phyloP scores from a whole-genome alignment of 2,329 filamentous ascomycete genomes.

The Phyllosticta paracitricarpa region DNA sequence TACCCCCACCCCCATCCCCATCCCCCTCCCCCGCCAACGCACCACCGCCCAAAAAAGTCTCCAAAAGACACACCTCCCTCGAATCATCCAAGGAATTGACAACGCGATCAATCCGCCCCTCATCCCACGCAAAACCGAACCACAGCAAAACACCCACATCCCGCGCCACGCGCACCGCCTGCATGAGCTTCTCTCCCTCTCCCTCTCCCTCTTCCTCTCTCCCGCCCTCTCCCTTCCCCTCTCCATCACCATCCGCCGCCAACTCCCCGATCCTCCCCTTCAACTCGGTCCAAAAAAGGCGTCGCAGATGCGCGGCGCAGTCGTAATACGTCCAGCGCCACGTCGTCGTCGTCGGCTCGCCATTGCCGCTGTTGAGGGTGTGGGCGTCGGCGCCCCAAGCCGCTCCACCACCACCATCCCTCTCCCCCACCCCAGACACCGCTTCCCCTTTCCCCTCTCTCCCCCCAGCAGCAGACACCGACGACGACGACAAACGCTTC shows the following conservation, averaged over 20 bases:
- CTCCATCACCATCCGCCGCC: slow-evolving; percentile 22
- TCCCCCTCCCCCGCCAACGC: neutral
- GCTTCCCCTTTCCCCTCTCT: neutral
- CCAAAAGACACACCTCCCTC: slow-evolving; percentile 44
- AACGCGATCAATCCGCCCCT: slow-evolving; percentile 48
- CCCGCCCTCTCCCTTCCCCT: slow-evolving; percentile 13
- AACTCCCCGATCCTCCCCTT: neutral
- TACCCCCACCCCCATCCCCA: no score
- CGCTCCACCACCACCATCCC: no score
- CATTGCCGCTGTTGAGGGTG: no score
- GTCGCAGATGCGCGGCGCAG: slow-evolving; percentile 34
- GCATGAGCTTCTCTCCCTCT: neutral
- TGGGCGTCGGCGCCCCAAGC: no score
- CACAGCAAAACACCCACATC: slow-evolving; percentile 50
- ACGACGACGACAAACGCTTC: neutral
- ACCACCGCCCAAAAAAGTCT: slow-evolving; percentile 24
- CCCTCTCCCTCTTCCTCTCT: slow-evolving; percentile 14
- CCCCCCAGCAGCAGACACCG: no score
- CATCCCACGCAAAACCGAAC: slow-evolving; percentile 55
- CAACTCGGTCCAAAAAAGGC: slow-evolving; percentile 40
- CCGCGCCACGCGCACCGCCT: slow-evolving; percentile 35
- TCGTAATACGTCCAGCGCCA: slow-evolving; percentile 32
- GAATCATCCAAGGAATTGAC: slow-evolving; percentile 43
- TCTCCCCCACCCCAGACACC: neutral
- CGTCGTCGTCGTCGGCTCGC: neutral